Conservation (phyloP, 2,329 filamentous ascomycete genomes). For the Fusarium pilosicola region DNA sequence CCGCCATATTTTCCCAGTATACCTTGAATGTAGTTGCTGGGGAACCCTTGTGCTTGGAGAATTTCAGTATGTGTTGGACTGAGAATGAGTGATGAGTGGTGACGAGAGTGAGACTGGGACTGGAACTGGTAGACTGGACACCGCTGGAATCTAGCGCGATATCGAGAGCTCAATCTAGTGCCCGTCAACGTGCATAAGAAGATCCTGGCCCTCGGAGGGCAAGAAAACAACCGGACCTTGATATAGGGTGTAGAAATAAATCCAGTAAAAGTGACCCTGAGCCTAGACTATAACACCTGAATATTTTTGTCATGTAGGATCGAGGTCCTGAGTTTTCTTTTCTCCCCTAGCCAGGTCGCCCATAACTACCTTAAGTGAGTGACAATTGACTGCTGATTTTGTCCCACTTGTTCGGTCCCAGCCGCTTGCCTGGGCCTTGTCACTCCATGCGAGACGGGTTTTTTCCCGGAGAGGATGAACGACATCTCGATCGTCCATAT, state of each 20-base stretch:
- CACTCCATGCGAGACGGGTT: background rate
- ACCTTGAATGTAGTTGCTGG: background rate
- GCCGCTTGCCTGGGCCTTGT: slow-evolving; percentile 16
- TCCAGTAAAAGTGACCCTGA: too few species aligned
- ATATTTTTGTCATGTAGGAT: too few species aligned
- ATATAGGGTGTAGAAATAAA: too few species aligned
- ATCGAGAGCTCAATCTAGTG: slow-evolving; percentile 28
- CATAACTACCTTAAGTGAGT: background rate
- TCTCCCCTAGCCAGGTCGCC: background rate
- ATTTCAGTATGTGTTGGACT: slow-evolving; percentile 1
- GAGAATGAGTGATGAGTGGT: slow-evolving; percentile 15
- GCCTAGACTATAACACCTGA: too few species aligned
- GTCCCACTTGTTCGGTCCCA: slow-evolving; percentile 21
- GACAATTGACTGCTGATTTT: slow-evolving; percentile 15
- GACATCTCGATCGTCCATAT: background rate
- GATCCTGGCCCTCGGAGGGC: background rate
- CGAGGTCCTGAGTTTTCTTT: too few species aligned
- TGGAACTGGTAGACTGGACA: background rate
- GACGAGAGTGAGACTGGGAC: background rate
- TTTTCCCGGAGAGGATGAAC: background rate
- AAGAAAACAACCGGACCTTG: too few species aligned
- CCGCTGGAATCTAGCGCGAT: slow-evolving; percentile 24
- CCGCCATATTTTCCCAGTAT: background rate
- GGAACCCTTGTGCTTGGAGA: slow-evolving; percentile 19
- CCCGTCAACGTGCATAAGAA: slow-evolving; percentile 14